Evolutionary conservation across 257 asterid genomes (phyloP).

Genomic region (Penstemon barbatus): DNA sequence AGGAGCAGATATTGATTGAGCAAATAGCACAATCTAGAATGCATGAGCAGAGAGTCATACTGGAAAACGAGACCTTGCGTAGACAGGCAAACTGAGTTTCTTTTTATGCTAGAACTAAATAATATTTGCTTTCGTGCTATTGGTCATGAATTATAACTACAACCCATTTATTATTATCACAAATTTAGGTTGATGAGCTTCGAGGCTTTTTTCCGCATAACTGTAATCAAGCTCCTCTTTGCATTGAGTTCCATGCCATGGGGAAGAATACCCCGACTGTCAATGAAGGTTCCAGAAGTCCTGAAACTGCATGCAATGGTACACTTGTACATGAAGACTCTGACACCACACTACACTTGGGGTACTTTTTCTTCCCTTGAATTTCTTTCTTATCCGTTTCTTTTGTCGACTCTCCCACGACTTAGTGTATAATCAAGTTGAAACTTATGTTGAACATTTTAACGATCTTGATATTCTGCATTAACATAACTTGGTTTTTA

Average conservation of each 20-base stretch:
- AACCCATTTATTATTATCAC: conserved; percentile 7
- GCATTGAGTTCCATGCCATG: conserved; percentile 35
- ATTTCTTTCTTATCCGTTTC: neutral
- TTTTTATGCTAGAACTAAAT: conserved; percentile 14
- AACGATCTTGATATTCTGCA: no score
- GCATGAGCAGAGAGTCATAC: conserved; percentile 52
- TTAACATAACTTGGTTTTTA: no score
- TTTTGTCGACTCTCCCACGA: neutral
- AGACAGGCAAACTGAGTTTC: conserved; percentile 40
- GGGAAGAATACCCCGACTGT: conserved; percentile 20
- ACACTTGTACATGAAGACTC: conserved; percentile 52
- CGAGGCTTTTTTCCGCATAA: conserved; percentile 27
- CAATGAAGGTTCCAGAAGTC: conserved; percentile 41
- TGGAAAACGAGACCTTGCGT: conserved; percentile 55
- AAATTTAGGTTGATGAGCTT: conserved; percentile 49
- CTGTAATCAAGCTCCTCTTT: conserved; percentile 25
- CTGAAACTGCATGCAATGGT: conserved; percentile 42
- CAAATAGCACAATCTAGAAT: conserved; percentile 43
- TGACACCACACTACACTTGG: conserved; percentile 44
- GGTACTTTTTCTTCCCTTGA: conserved; percentile 29
- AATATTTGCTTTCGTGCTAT: conserved; percentile 13
- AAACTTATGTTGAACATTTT: no score
- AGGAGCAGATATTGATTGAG: conserved; percentile 35
- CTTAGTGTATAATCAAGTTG: no score
- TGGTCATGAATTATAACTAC: neutral